Base-by-base conservation (phyloP, 805 yeast genomes). In the Kuraishia capsulata region DNA sequence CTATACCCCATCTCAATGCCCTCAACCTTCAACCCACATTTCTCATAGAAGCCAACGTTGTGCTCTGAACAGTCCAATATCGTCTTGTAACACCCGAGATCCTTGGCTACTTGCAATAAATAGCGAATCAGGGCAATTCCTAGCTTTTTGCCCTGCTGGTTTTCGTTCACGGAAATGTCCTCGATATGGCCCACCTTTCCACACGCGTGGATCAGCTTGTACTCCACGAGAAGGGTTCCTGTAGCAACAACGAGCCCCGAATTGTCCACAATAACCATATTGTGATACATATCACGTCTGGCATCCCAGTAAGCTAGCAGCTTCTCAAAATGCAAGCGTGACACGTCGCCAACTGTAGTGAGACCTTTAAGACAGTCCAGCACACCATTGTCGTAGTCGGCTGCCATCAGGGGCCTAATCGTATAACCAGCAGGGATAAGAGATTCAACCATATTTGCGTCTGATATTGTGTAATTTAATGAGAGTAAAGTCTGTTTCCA, bases 141-240 rank as follows among this genome's bases (percentile, higher is more conserved):
- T 35, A 90, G 63, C 48, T 76, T 76, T 53, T 81, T 78, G 5
- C 98, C 98, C 53, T 89, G 97, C 54, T 84, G 84, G 16, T 68
- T 61, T 23, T 57, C 54, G 16, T 77, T 68, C 3, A 90, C 95
- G 1, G 97, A 81, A 43, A 90, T 90, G 56, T 90, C 98, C 53
- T 90, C 98, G 45, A 90, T 82, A 61, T 90, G 97, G 2, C 97
- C 97, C 4, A 86, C 94, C 38, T 70, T 59, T 0, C 95, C 94
- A 56, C 92, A 78, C 30, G 65, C 74, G 59, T 90, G 98, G 44
- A 92, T 87, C 44, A 81, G 61, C 57, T 90, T 90, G 36, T 70
- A 71, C 57, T 90, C 98, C 5, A 92, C 65, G 9, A 92, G 51
- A 11, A 90, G 61, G 55, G 82, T 78, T 0, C 97, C 97, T 0